Conservation (phyloP, 2,329 filamentous ascomycete genomes). For the Aspergillus texensis region DNA sequence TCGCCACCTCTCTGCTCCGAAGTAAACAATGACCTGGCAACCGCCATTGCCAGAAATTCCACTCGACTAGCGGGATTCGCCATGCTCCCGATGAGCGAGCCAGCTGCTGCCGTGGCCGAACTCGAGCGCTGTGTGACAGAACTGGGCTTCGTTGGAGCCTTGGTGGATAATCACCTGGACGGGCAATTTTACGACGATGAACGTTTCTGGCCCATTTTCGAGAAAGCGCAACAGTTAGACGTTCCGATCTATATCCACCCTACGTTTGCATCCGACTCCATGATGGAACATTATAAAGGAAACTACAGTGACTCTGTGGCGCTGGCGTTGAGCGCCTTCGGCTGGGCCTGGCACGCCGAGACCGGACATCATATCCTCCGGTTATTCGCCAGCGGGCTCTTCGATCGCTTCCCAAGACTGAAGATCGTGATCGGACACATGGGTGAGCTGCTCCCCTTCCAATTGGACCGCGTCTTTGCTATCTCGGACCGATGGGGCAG, state of each 20-base stretch:
- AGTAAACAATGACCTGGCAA: conserved; percentile 38
- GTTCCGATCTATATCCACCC: conserved; percentile 58
- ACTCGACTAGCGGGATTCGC: conserved; percentile 49
- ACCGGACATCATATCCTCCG: conserved; percentile 39
- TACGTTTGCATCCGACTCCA: conserved; percentile 40
- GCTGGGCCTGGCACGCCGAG: conserved; percentile 43
- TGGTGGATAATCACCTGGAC: conserved; percentile 47
- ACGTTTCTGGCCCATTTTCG: conserved; percentile 49
- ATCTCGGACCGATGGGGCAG: conserved; percentile 9
- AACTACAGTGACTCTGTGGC: conserved; percentile 34
- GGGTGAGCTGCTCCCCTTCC: conserved; percentile 58
- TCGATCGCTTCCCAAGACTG: conserved; percentile 57
- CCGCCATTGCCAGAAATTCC: conserved; percentile 33
- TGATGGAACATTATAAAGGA: conserved; percentile 35
- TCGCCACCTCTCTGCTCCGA: conserved; percentile 12
- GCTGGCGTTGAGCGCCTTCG: conserved; percentile 23
- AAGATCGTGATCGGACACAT: conserved; percentile 60
- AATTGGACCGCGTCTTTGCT: conserved; percentile 48
- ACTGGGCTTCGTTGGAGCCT: conserved; percentile 52
- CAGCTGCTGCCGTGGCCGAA: conserved; percentile 39
- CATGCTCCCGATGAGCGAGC: conserved; percentile 44
- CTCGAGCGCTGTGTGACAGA: conserved; percentile 44
- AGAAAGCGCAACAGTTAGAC: conserved; percentile 47
- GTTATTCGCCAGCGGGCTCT: conserved; percentile 57
- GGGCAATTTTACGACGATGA: conserved; percentile 49